Conservation (phyloP, 352 stramenopile species). For the Globisporangium abappressorium region DNA sequence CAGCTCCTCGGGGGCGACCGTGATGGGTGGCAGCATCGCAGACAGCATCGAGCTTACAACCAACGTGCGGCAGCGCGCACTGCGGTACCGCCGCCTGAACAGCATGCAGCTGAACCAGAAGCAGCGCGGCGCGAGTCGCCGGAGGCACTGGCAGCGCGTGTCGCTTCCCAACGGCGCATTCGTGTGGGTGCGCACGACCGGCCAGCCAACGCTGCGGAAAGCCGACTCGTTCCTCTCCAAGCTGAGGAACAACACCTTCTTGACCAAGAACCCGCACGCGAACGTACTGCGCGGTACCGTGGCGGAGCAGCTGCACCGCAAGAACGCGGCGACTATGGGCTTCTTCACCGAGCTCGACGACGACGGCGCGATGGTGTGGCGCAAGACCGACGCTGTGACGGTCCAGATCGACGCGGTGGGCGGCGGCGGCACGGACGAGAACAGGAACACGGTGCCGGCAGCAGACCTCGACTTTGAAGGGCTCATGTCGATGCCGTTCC, state of each 20-base stretch:
- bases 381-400: conserved; percentile 47
- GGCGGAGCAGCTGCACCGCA: conserved; percentile 67
- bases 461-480: conserved; percentile 56
- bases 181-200: conserved; percentile 58
- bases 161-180: conserved; percentile 52
- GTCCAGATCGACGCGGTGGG: conserved; percentile 36
- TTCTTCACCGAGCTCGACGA: conserved; percentile 63
- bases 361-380: conserved; percentile 39
- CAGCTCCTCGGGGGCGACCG: conserved; percentile 15
- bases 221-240: conserved; percentile 52
- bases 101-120: conserved; percentile 69
- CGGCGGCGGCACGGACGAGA: conserved; percentile 11
- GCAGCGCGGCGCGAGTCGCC: conserved; percentile 47
- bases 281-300: conserved; percentile 43
- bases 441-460: conserved; percentile 22
- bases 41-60: conserved; percentile 31
- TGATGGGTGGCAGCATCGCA: conserved; percentile 7
- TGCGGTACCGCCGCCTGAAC: conserved; percentile 62
- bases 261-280: conserved; percentile 46
- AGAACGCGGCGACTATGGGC: conserved; percentile 68
- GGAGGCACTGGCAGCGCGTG: conserved; percentile 62
- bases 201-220: conserved; percentile 23
- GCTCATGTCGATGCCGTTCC: conserved; percentile 63
- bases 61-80: conserved; percentile 46
- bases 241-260: conserved; percentile 55